Evolutionary conservation across 2,329 filamentous ascomycete species (phyloP).

Genomic region (Colletotrichum eremochloae): DNA sequence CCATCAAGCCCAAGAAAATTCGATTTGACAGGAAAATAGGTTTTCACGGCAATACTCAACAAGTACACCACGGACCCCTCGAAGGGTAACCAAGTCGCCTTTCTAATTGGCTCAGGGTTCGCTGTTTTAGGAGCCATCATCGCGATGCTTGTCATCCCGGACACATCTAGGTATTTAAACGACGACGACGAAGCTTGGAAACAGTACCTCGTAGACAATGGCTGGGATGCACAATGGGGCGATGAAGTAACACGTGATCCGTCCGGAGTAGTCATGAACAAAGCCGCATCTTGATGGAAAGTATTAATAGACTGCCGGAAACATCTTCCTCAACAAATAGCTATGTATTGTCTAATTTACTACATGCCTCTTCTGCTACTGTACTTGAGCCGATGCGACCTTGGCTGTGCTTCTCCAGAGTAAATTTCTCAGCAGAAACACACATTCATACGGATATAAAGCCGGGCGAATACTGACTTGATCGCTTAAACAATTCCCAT

Average conservation of each 20-base stretch:
- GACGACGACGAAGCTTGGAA: constrained; percentile 50
- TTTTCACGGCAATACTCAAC: constrained; percentile 64
- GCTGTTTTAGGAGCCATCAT: constrained; percentile 60
- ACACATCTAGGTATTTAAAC: constrained; percentile 47
- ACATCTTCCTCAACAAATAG: background rate
- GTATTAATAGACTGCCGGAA: background rate
- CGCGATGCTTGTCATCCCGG: constrained; percentile 60
- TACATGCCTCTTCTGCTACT: too few species aligned
- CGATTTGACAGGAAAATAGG: constrained; percentile 38
- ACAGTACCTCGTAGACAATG: constrained; percentile 47
- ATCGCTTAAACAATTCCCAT: too few species aligned
- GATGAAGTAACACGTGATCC: constrained; percentile 48
- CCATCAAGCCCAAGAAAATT: background rate
- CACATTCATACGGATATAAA: too few species aligned
- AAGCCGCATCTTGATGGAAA: constrained; percentile 16
- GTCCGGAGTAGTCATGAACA: constrained; percentile 27
- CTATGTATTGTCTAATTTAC: too few species aligned
- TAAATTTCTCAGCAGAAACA: too few species aligned
- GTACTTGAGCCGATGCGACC: too few species aligned
- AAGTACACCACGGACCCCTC: constrained; percentile 54
- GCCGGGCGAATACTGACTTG: too few species aligned
- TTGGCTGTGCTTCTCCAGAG: too few species aligned
- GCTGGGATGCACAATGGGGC: constrained; percentile 49
- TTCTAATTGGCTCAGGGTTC: constrained; percentile 65
- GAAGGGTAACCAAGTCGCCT: constrained; percentile 63